These are phyloP conservation scores for Quercus cerris DNA, from an alignment of 306 rosid species.

Conservation along the genomic window DNA sequence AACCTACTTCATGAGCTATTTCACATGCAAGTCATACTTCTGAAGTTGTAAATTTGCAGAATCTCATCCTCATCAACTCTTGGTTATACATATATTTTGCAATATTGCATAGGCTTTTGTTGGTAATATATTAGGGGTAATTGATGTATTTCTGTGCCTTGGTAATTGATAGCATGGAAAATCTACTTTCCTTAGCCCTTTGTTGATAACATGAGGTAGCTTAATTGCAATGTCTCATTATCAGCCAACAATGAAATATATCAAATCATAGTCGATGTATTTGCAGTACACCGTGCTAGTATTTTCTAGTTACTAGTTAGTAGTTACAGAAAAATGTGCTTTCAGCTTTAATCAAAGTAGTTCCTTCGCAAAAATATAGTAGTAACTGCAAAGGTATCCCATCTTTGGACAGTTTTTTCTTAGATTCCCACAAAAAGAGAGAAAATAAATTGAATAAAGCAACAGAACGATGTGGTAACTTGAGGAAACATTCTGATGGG, in stretches of 20 bases:
- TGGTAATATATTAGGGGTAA: not conserved
- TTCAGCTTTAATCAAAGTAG: not conserved
- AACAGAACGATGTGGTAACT: not conserved
- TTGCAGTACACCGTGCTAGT: too few relatives aligned
- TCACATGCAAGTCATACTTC: conserved; percentile 21
- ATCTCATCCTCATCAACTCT: conserved; percentile 3
- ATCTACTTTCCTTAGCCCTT: not conserved
- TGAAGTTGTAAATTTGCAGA: conserved; percentile 42
- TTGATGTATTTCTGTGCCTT: not conserved
- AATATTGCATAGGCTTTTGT: not conserved
- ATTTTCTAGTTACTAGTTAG: not conserved
- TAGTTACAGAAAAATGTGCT: not conserved
- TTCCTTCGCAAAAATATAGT: not conserved
- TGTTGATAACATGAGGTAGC: not conserved
- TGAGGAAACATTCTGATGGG: too few relatives aligned
- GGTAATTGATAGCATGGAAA: not conserved
- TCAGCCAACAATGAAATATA: not conserved
- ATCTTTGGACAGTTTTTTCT: not conserved
- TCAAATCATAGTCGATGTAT: not conserved
- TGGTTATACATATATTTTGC: not conserved
- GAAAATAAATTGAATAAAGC: too few relatives aligned
- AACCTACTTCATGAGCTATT: conserved; percentile 43
- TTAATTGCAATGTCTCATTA: not conserved
- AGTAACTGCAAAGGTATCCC: not conserved
- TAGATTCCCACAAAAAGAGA: not conserved